Evolutionary conservation across 768 basidiomycete species (phyloP).

Genomic region (Xanthoconium purpureum): DNA sequence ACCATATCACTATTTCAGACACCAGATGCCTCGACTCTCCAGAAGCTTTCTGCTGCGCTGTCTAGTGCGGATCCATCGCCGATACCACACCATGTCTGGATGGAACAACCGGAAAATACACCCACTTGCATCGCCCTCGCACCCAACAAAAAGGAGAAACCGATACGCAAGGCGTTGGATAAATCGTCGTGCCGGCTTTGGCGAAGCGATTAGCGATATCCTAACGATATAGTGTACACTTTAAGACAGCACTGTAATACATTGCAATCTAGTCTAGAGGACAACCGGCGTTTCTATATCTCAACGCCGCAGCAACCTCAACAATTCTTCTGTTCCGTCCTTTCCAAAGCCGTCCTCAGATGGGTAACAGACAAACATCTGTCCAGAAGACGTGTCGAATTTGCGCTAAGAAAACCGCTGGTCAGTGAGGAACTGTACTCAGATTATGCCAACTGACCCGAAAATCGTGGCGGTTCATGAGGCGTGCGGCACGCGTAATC

Average conservation of each 20-base stretch:
- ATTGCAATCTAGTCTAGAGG: background rate
- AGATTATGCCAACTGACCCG: constrained; percentile 32
- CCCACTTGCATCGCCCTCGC: constrained; percentile 44
- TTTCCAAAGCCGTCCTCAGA: constrained; percentile 43
- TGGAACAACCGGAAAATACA: constrained; percentile 42
- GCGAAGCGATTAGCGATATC: constrained; percentile 18
- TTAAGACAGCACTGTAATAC: background rate
- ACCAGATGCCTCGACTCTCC: constrained; percentile 31
- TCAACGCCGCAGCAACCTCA: constrained; percentile 36
- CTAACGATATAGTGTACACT: background rate
- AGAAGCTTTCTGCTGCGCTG: constrained; percentile 32
- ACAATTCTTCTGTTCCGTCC: constrained; percentile 42
- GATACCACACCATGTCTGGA: constrained; percentile 41
- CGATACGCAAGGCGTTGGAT: constrained; percentile 41
- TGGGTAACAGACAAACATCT: constrained; percentile 53
- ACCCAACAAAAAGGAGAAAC: constrained; percentile 37
- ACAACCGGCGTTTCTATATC: background rate
- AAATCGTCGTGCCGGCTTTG: constrained; percentile 40
- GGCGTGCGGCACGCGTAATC: constrained; percentile 38
- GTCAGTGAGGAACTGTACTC: background rate
- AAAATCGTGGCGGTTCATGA: constrained; percentile 43
- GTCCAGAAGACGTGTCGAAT: constrained; percentile 41
- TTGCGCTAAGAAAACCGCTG: constrained; percentile 33
- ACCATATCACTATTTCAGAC: constrained; percentile 22
- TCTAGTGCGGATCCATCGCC: constrained; percentile 19